Base-by-base conservation (phyloP, 306 rosid species). In the Pyrus communis region DNA sequence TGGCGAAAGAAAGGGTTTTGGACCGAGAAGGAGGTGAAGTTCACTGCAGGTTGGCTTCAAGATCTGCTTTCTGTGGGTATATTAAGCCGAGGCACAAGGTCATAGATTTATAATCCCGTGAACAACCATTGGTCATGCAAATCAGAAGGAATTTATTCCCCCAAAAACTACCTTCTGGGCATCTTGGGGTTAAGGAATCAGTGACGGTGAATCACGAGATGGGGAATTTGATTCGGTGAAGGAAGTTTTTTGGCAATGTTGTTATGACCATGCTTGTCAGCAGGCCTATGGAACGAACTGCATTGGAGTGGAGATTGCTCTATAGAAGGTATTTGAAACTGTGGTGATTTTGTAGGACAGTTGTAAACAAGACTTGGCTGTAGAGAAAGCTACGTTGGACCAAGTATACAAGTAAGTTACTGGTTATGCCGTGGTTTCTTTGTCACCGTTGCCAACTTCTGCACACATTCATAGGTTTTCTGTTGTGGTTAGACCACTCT, bases 21-120 rank as follows among this genome's bases (percentile, higher is more conserved):
- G 97, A 82, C 88, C 15, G 92, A 87, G 43, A 78, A 70, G 76
- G 92, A 91, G 78, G 84, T 91, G 86, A 86, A 83, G 71, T 83
- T 91, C 67, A 89, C 97, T 3, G 92, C 92, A 15, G 93, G 93
- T 73, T 91, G 97, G 97, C 87, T 91, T 58, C 86, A 91, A 80
- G 97, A 91, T 64, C 81, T 91, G 88, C 75, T 87, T 61, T 85
- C 93, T 62, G 89, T 91, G 92, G 91, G 66, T 91, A 91, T 69
- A 86, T 78, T 80, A 92, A 89, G 88, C 97, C 97, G 1, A 86
- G 87, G 82, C 76, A 86, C 82, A 89, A 86, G 89, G 65, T 89
- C 2, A 18, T 87, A 77, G 88, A 86, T 70, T 78, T 87, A 86
- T 72, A 85, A 86, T 61, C 89, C 84, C 0, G 4, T 75, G 88